Conservation (phyloP, 352 stramenopile species). For the Globisporangium cystogenes region DNA sequence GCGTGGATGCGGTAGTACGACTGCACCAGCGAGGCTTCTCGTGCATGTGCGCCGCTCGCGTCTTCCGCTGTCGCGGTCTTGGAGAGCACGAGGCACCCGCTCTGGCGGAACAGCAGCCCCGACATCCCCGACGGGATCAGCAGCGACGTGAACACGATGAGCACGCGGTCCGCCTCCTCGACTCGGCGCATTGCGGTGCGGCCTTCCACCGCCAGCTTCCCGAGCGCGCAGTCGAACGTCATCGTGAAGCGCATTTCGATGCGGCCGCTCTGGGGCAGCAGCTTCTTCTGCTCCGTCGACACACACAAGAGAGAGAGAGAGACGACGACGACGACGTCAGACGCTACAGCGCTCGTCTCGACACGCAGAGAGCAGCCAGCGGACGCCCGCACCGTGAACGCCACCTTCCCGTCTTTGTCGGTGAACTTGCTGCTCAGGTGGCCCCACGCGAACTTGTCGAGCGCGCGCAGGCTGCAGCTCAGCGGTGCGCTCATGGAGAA, state of each 20-base stretch:
- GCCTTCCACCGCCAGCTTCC: neutral
- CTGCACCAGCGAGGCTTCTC: neutral
- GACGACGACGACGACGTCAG: neutral
- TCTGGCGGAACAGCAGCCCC: constrained; percentile 1
- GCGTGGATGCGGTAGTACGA: neutral
- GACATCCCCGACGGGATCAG: neutral
- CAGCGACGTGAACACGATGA: constrained; percentile 3
- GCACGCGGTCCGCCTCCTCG: neutral
- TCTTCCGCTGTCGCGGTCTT: neutral
- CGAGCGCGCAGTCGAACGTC: neutral
- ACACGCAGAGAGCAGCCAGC: no score
- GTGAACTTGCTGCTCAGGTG: neutral
- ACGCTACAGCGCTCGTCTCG: no score
- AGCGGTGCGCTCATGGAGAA: constrained; percentile 1
- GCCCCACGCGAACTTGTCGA: neutral
- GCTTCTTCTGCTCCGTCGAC: neutral
- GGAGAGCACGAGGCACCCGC: neutral
- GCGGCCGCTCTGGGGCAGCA: neutral
- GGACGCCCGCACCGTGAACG: neutral
- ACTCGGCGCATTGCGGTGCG: neutral
- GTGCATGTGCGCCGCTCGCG: no score
- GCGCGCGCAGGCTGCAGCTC: neutral
- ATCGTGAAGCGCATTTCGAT: neutral
- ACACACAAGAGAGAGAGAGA: neutral
- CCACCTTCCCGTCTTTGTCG: neutral